A percentile compares a stretch with the other conserved stretches of the same genome.
Conservation (phyloP, 2,329 filamentous ascomycete species). For the Pleurostoma richardsiae region DNA sequence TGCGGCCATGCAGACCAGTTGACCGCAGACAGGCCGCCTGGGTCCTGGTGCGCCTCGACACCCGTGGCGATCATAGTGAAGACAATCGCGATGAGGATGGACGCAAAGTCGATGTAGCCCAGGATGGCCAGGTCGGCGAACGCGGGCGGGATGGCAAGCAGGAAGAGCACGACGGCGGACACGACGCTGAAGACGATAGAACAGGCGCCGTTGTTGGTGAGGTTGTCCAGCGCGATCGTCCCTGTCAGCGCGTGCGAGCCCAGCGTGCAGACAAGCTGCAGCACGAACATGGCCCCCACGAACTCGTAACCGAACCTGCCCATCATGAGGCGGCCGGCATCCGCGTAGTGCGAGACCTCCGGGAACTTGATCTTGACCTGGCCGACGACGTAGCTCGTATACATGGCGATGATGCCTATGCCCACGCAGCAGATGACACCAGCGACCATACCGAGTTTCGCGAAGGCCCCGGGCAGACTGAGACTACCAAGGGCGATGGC, state of each 20-base stretch:
- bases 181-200: conserved; percentile 39
- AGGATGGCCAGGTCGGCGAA: conserved; percentile 44
- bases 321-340: conserved; percentile 58
- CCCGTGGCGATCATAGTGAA: conserved; percentile 64
- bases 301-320: conserved; percentile 58
- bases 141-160: conserved; percentile 40
- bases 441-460: conserved; percentile 45
- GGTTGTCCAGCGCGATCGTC: conserved; percentile 61
- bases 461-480: conserved; percentile 46
- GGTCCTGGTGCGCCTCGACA: conserved; percentile 26
- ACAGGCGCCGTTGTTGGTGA: conserved; percentile 51
- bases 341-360: conserved; percentile 60
- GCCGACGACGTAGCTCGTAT: conserved; percentile 33
- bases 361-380: conserved; percentile 46
- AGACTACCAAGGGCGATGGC: conserved; percentile 50
- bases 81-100: conserved; percentile 58
- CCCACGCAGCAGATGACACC: conserved; percentile 28
- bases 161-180: conserved; percentile 38
- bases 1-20: conserved; percentile 41
- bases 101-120: conserved; percentile 53
- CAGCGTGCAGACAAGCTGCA: conserved; percentile 66
- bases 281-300: conserved; percentile 53
- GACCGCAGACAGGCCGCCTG: conserved; percentile 15
- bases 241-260: conserved; percentile 69
- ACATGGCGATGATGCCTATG: conserved; percentile 32